Conservation (phyloP, 768 basidiomycete species). For the Phylloporus sp. region DNA sequence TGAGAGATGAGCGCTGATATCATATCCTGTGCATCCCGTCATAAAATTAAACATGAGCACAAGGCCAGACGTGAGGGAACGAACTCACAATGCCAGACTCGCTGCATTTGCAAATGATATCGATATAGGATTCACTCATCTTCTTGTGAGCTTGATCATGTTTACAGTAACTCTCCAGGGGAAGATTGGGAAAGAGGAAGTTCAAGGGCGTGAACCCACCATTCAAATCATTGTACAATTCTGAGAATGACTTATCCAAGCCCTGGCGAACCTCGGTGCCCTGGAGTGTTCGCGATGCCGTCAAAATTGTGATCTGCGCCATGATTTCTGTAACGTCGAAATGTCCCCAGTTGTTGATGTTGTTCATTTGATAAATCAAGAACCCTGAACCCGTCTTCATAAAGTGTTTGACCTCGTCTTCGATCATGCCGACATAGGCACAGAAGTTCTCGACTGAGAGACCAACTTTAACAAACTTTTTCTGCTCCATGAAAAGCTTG, state of each 20-base stretch:
- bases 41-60: neutral
- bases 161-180: constrained; percentile 82
- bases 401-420: constrained; percentile 69
- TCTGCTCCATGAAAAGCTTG: constrained; percentile 97
- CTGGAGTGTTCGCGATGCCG: constrained; percentile 90
- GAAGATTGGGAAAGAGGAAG: constrained; percentile 91
- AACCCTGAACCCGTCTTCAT: constrained; percentile 63
- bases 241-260: constrained; percentile 80
- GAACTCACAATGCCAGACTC: constrained; percentile 40
- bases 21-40: constrained; percentile 82
- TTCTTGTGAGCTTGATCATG: constrained; percentile 88
- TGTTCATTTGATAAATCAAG: constrained; percentile 53
- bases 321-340: constrained; percentile 72
- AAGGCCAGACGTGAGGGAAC: neutral
- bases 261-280: constrained; percentile 80
- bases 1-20: constrained; percentile 82
- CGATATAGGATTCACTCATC: constrained; percentile 90
- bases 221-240: constrained; percentile 83
- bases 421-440: constrained; percentile 76
- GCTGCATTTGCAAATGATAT: constrained; percentile 74
- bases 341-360: constrained; percentile 70
- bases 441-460: constrained; percentile 89
- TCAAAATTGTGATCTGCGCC: constrained; percentile 90
- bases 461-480: constrained; percentile 96
- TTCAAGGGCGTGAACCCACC: constrained; percentile 95